A percentile compares a stretch with the other conserved stretches of the same genome.
Evolutionary conservation across 805 yeast species (phyloP).

Genomic region (Candida incommunis): DNA sequence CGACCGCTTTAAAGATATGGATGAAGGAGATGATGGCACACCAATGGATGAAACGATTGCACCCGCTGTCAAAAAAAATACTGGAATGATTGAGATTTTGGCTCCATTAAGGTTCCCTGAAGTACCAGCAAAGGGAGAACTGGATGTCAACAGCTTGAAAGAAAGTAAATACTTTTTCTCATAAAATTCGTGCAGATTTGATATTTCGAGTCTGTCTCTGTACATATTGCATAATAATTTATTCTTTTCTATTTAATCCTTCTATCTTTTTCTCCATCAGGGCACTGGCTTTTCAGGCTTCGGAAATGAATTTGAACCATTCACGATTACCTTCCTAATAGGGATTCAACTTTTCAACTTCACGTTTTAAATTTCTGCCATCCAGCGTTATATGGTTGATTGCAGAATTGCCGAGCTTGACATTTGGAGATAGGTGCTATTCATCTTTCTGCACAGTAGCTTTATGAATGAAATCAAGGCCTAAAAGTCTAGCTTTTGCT

Average conservation of each 20-base stretch:
- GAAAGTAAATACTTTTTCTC: conserved; percentile 72
- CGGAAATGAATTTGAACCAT: too few relatives aligned
- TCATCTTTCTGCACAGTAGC: too few relatives aligned
- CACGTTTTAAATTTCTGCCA: too few relatives aligned
- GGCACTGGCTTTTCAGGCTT: too few relatives aligned
- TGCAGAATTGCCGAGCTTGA: too few relatives aligned
- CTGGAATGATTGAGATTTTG: conserved; percentile 28
- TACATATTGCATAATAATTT: conserved; percentile 1
- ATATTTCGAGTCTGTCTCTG: not conserved
- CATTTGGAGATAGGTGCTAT: too few relatives aligned
- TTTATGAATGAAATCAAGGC: too few relatives aligned
- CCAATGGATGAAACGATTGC: conserved; percentile 13
- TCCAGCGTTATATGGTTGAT: too few relatives aligned
- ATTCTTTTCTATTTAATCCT: not conserved
- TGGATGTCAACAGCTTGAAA: conserved; percentile 60
- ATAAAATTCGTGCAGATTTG: conserved; percentile 9
- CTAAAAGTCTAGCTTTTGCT: too few relatives aligned
- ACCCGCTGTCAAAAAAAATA: not conserved
- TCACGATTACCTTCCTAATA: too few relatives aligned
- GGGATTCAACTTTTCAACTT: too few relatives aligned
- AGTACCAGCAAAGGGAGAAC: conserved; percentile 68
- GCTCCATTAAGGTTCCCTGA: conserved; percentile 60
- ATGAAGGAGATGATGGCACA: conserved; percentile 4
- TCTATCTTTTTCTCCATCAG: too few relatives aligned
- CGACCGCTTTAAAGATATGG: conserved; percentile 11